A percentile compares a stretch with the other conserved stretches of the same genome.
phyloP scores from a whole-genome alignment of 768 basidiomycete genomes.

The Lactarius deliciosus region DNA sequence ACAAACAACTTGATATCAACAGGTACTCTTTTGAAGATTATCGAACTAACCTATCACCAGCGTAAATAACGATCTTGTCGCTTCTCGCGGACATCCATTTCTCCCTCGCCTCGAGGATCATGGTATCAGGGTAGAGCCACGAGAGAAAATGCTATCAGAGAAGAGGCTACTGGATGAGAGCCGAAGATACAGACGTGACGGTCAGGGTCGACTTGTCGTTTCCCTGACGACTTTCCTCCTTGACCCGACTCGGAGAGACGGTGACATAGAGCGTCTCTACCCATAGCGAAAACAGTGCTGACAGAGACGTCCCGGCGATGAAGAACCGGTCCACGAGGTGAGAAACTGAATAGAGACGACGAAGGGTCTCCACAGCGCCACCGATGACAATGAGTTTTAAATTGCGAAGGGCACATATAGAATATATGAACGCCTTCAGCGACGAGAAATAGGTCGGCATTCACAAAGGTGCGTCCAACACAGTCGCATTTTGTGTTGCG shows the following conservation, averaged over 20 bases:
- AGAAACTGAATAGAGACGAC: slow-evolving; percentile 44
- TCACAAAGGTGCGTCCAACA: slow-evolving; percentile 2
- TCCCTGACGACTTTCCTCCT: slow-evolving; percentile 39
- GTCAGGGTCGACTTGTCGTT: slow-evolving; percentile 41
- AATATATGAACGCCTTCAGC: slow-evolving; percentile 47
- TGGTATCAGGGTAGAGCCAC: slow-evolving; percentile 26
- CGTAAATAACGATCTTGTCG: slow-evolving; percentile 42
- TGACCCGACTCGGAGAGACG: slow-evolving; percentile 38
- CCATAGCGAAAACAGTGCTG: slow-evolving; percentile 45
- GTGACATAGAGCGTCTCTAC: slow-evolving; percentile 35
- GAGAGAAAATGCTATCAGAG: slow-evolving; percentile 22
- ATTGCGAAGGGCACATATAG: slow-evolving; percentile 60
- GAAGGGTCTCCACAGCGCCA: slow-evolving; percentile 55
- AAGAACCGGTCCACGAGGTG: slow-evolving; percentile 58
- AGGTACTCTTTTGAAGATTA: background rate
- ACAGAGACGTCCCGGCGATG: slow-evolving; percentile 56
- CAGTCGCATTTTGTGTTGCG: slow-evolving; percentile 8
- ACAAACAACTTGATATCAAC: slow-evolving; percentile 5
- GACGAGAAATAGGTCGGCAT: slow-evolving; percentile 36
- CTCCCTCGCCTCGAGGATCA: slow-evolving; percentile 25
- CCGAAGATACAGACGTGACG: slow-evolving; percentile 41
- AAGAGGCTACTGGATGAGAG: background rate
- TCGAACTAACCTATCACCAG: slow-evolving; percentile 41
- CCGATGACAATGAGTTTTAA: slow-evolving; percentile 67
- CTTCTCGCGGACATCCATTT: slow-evolving; percentile 16